Base-by-base conservation (phyloP, 495 filamentous ascomycete species). In the Hyaloscypha variabilis region DNA sequence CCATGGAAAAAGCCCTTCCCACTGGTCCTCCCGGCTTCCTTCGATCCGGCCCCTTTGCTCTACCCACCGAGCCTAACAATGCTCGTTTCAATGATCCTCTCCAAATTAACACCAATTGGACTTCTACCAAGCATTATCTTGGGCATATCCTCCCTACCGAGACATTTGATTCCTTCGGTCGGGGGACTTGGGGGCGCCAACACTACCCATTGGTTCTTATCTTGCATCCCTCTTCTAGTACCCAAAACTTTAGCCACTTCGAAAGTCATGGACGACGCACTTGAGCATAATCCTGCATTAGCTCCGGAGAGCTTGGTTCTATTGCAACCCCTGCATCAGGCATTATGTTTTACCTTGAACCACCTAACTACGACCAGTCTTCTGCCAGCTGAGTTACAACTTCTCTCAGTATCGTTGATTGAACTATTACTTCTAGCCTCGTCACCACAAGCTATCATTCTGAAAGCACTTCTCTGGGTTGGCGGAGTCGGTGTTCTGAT, bases 11-110 rank as follows among this genome's bases (percentile, higher is more conserved):
- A 23, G 24, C 67, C 67, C 3, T 52, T 65, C n/a, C 63, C 52
- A 10, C 23, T 85, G 75, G 79, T 53, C 17, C 78, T 96, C 21
- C 91, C 92, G 1, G 72, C 87, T 14, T 80, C 83, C 28, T 97
- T 98, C 74, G 95, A 99, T 71, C 95, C 93, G 2, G 95, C 95
- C 19, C 92, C 95, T 6, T 78, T 98, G 10, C 79, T 99, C 23
- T 99, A 98, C 71, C 96, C 95, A 2, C 79, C 88, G 1, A 67
- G 90, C 0, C 80, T 97, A 8, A 92, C 95, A 2, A 70, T 95
- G 8, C 81, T 92, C 23, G 88, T 96, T 39, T 89, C 95, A 4
- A 74, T 95, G 6, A 89, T 93, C 19, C 80, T 97, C n/a, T 83
- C 87, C 28, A 79, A 83, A 24, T 78, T 82, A 55, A 79, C 80